Conservation (phyloP, 192 early-diverging fungal genomes). For the Dissophora ornata region DNA sequence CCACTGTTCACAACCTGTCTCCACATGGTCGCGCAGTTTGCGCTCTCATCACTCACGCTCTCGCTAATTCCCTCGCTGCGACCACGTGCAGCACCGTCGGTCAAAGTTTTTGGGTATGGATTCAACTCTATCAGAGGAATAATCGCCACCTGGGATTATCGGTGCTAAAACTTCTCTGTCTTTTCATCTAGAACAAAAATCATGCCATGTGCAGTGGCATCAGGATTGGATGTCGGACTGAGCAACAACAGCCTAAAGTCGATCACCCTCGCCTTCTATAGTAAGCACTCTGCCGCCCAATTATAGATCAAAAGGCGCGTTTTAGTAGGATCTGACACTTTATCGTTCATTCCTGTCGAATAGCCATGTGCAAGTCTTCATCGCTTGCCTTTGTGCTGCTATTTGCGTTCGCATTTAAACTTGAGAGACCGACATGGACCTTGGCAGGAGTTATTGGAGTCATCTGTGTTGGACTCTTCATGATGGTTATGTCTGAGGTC, state of each 20-base stretch:
- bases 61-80: slow-evolving; percentile 69
- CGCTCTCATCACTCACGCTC: slow-evolving; percentile 65
- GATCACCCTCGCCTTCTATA: slow-evolving; percentile 94
- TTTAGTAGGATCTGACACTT: too few species aligned
- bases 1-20: slow-evolving; percentile 88
- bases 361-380: slow-evolving; percentile 86
- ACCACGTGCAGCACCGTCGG: slow-evolving; percentile 66
- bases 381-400: slow-evolving; percentile 81
- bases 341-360: not conserved
- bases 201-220: slow-evolving; percentile 88
- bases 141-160: not conserved
- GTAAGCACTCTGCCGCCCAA: slow-evolving; percentile 23
- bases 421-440: slow-evolving; percentile 81
- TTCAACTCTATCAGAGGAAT: not conserved
- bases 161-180: too few species aligned
- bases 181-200: slow-evolving; percentile 66
- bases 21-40: slow-evolving; percentile 91
- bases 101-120: slow-evolving; percentile 60
- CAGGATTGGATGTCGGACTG: slow-evolving; percentile 90
- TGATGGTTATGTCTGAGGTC: slow-evolving; percentile 90
- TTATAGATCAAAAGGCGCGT: too few species aligned
- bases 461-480: slow-evolving; percentile 82
- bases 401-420: slow-evolving; percentile 90
- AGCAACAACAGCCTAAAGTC: slow-evolving; percentile 90
- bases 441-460: slow-evolving; percentile 80